Evolutionary conservation across 2,329 filamentous ascomycete genomes (phyloP), one percentile per base, ranked within the genome.

Genomic region (Pseudogymnoascus sp.): DNA sequence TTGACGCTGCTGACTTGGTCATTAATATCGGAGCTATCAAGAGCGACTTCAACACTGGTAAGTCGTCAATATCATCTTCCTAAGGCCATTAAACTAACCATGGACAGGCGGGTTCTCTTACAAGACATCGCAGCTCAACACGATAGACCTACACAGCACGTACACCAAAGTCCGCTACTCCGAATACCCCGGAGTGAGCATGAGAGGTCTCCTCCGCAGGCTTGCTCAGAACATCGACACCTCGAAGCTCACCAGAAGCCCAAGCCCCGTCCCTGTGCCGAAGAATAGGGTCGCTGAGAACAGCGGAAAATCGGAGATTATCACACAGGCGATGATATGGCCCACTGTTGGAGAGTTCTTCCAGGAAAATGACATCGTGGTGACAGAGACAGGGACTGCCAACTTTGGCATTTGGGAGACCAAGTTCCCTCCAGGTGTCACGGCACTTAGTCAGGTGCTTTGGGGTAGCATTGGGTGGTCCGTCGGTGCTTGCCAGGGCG

Each of bases 371-470:
- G 92, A 96, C 69, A 84, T 95, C 62, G 79, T 96, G 61, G 82
- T 96, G 59, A 93, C 91, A 0, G 92, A 95, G 73, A 96, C 91
- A 1, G 92, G 91, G 39, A 96, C 92, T 0, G 80, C 90, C 63
- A 93, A 92, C 76, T 93, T 95, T 72, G 92, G 92, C 62, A 89
- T 94, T 69, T 91, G 89, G 84, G 89, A 92, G 63, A 92, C 90
- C 4, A 83, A 83, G 42, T 94, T 96, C 76, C 91, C 91, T 0
- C 72, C 78, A 2, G 81, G 82, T n/a, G 88, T 92, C n/a, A 90
- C 83, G 6, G 89, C 88, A 15, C 84, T 96, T 69, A 91, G 84
- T 60, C 90, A 94, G 71, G 87, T 90, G 2, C 83, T 94, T 10
- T 88, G 85, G 85, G 82, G 84, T 48, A 83, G 79, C 48, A 88